Evolutionary conservation across 2,329 filamentous ascomycete species (phyloP).

Genomic region (Colletotrichum tanaceti): DNA sequence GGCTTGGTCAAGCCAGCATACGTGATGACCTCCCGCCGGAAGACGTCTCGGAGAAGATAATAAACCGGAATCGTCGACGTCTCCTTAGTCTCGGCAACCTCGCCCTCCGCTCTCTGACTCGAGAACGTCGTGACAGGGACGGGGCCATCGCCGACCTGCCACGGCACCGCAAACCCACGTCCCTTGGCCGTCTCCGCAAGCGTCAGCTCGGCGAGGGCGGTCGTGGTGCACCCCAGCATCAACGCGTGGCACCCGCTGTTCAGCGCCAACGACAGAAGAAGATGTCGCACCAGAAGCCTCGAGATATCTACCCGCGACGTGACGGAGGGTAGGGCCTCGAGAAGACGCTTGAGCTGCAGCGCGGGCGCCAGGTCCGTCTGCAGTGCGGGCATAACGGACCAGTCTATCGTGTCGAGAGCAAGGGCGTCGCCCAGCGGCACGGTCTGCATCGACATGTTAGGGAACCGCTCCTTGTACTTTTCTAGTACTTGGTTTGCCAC

Average conservation of each 20-base stretch:
- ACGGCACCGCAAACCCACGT: slow-evolving; percentile 84
- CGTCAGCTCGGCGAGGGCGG: slow-evolving; percentile 85
- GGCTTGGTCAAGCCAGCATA: slow-evolving; percentile 70
- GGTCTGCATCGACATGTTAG: slow-evolving; percentile 71
- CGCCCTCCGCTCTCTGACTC: neutral
- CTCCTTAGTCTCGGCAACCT: slow-evolving; percentile 1
- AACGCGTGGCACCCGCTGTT: slow-evolving; percentile 73
- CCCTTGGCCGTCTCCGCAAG: slow-evolving; percentile 92
- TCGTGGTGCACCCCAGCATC: slow-evolving; percentile 88
- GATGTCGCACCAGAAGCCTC: slow-evolving; percentile 75
- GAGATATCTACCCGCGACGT: slow-evolving; percentile 82
- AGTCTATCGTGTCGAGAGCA: slow-evolving; percentile 62
- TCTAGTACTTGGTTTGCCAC: slow-evolving; percentile 60
- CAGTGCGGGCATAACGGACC: slow-evolving; percentile 58
- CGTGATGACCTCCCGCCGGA: slow-evolving; percentile 80
- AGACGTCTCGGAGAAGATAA: slow-evolving; percentile 86
- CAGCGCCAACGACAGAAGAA: slow-evolving; percentile 75
- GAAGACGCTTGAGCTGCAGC: slow-evolving; percentile 63
- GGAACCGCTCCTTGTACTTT: slow-evolving; percentile 70
- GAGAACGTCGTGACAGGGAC: slow-evolving; percentile 45
- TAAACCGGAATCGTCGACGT: slow-evolving; percentile 62
- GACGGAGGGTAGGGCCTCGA: slow-evolving; percentile 74
- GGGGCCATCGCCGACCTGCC: slow-evolving; percentile 81
- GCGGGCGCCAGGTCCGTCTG: slow-evolving; percentile 45
- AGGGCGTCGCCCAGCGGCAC: slow-evolving; percentile 74